Base-by-base conservation (phyloP, 306 rosid species). In the Castanopsis chinensis region DNA sequence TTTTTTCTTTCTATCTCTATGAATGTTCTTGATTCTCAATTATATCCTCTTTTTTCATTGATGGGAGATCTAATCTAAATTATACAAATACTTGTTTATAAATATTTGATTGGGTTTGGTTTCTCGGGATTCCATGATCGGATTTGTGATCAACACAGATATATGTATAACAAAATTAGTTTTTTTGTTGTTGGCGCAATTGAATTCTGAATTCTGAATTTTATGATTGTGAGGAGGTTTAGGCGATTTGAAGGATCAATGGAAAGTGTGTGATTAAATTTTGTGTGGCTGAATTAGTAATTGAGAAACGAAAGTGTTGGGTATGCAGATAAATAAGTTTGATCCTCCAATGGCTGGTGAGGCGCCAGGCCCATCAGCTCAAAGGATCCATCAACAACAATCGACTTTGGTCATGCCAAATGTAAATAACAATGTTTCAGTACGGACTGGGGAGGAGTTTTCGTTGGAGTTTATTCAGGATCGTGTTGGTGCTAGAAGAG, bases 261-360 rank as follows among this genome's bases (percentile, higher is more conserved):
- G 65, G 37, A 35, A 32, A 79, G 72, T 77, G 43, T 67, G 9
- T 25, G 77, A 55, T 74, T 76, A 52, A 10, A 12, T 3, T 55
- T 76, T 37, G 69, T 37, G 69, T 37, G 63, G 43, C 57, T 43
- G 28, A 82, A 27, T 73, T 88, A 79, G 80, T 58, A 64, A 71
- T 61, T 69, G 74, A 69, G 76, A 43, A 72, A 76, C 79, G 28
- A 15, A 79, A 65, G 53, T 49, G 4, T 12, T 49, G 53, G 14
- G 17, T 83, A 77, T 85, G 92, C 87, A 88, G 70, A 84, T 78
- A 70, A 83, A 85, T 75, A 87, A 77, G 83, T 76, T 84, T 8
- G 79, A 85, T 64, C 85, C 80, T 79, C 76, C 78, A 70, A 81
- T 86, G 64, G 13, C 79, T 72, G 73, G 73, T 53, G 82, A 88